Percentiles rank a stretch among this genome's conserved stretches.
Conservation (phyloP, 805 yeast genomes). For the Vanderwaltozyma polyspora region DNA sequence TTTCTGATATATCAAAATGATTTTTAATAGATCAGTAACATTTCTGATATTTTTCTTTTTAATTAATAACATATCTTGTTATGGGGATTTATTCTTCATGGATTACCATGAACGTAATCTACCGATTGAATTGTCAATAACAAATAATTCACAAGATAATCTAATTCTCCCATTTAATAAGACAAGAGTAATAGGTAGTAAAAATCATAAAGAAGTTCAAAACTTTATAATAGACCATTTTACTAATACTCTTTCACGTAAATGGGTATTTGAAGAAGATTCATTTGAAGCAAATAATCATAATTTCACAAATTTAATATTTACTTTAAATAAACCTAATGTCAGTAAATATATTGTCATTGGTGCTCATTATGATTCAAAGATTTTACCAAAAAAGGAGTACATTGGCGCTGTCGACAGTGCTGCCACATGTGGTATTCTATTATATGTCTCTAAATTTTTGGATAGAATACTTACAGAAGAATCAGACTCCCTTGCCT, state of each 20-base stretch:
- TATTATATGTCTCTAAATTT: slow-evolving; percentile 34
- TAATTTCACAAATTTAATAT: slow-evolving; percentile 31
- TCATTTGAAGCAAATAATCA: slow-evolving; percentile 29
- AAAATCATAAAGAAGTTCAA: slow-evolving; percentile 29
- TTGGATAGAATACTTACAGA: slow-evolving; percentile 10
- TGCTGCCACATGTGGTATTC: slow-evolving; percentile 45
- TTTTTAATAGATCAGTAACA: no score
- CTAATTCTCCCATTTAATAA: slow-evolving; percentile 26
- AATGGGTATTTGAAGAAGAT: slow-evolving; percentile 23
- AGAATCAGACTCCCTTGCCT: slow-evolving; percentile 2
- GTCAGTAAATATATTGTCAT: slow-evolving; percentile 27
- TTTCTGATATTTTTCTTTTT: neutral
- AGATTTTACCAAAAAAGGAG: slow-evolving; percentile 35
- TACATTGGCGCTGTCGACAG: slow-evolving; percentile 52
- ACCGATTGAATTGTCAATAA: slow-evolving; percentile 4
- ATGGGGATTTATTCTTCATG: neutral
- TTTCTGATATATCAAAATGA: no score
- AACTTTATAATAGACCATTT: slow-evolving; percentile 30
- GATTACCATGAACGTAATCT: slow-evolving; percentile 2
- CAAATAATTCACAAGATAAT: slow-evolving; percentile 1
- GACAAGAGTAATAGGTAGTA: slow-evolving; percentile 35
- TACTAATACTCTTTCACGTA: slow-evolving; percentile 10
- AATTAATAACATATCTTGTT: neutral
- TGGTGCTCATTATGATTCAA: slow-evolving; percentile 49
- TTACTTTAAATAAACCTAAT: slow-evolving; percentile 16